Percentiles rank a stretch among this genome's conserved stretches.
Evolutionary conservation across 2,329 filamentous ascomycete genomes (phyloP).

Genomic region (Claviceps arundinis): DNA sequence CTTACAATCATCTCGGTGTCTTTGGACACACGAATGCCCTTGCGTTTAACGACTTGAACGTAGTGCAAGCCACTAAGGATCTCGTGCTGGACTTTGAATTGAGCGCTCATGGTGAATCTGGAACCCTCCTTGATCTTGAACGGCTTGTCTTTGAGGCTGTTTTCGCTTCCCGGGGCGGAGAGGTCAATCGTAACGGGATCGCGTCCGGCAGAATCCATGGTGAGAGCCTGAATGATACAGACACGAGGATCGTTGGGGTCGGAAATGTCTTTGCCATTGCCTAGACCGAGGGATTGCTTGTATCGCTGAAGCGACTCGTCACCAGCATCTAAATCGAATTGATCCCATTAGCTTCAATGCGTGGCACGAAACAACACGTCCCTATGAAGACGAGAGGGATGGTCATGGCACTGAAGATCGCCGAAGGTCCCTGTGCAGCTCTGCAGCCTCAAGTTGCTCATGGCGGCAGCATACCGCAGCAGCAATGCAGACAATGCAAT

Average conservation of each 20-base stretch:
- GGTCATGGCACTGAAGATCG: not conserved
- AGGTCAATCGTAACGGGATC: slow-evolving; percentile 82
- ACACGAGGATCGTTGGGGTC: slow-evolving; percentile 74
- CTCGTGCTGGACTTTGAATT: slow-evolving; percentile 93
- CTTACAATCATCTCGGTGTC: slow-evolving; percentile 91
- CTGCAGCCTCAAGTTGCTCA: not conserved
- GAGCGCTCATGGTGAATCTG: slow-evolving; percentile 86
- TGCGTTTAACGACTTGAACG: slow-evolving; percentile 83
- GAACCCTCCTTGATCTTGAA: slow-evolving; percentile 97
- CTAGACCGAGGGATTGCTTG: slow-evolving; percentile 90
- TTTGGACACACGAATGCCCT: slow-evolving; percentile 78
- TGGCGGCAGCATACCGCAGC: not conserved
- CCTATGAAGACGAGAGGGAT: not conserved
- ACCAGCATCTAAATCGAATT: slow-evolving; percentile 36
- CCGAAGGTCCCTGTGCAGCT: not conserved
- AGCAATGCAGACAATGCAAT: not conserved
- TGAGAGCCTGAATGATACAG: slow-evolving; percentile 85
- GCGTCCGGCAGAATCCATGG: slow-evolving; percentile 74
- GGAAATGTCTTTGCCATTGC: slow-evolving; percentile 56
- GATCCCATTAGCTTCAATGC: not conserved
- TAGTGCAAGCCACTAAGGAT: slow-evolving; percentile 93
- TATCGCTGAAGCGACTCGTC: slow-evolving; percentile 95
- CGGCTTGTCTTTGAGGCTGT: slow-evolving; percentile 73
- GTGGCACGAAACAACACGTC: not conserved
- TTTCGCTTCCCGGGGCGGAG: slow-evolving; percentile 56